phyloP scores from a whole-genome alignment of 805 yeast species.

The Pichia cabralensis region DNA sequence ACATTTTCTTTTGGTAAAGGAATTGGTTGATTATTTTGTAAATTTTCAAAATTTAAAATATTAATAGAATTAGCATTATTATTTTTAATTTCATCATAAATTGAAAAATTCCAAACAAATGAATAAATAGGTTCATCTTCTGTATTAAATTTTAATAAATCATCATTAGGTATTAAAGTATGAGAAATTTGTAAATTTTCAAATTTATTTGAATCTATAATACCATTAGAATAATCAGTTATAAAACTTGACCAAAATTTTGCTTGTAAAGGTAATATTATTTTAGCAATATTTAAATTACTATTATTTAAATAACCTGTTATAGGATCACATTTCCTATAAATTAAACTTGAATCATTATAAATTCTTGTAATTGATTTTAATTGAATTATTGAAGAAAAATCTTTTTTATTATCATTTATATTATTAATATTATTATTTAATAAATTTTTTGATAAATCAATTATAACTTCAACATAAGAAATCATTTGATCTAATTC shows the following conservation, averaged over 20 bases:
- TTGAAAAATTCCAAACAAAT: slow-evolving; percentile 25
- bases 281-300: slow-evolving; percentile 11
- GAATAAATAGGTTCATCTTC: slow-evolving; percentile 18
- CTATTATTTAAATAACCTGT: slow-evolving; percentile 20
- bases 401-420: not conserved
- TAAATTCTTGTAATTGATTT: slow-evolving; percentile 21
- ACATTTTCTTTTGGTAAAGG: too few species aligned
- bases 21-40: too few species aligned
- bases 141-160: slow-evolving; percentile 12
- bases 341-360: slow-evolving; percentile 14
- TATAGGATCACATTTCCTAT: slow-evolving; percentile 22
- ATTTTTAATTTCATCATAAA: slow-evolving; percentile 11
- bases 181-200: slow-evolving; percentile 20
- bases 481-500: slow-evolving; percentile 22
- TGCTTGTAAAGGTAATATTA: slow-evolving; percentile 24
- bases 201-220: slow-evolving; percentile 15
- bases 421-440: not conserved
- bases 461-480: slow-evolving; percentile 18
- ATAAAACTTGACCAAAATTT: slow-evolving; percentile 25
- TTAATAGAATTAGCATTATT: slow-evolving; percentile 20
- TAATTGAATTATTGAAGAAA: slow-evolving; percentile 19
- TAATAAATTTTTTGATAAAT: slow-evolving; percentile 11
- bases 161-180: slow-evolving; percentile 23
- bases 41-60: too few species aligned
- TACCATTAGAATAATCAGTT: slow-evolving; percentile 25